A percentile compares a stretch with the other conserved stretches of the same genome.
Evolutionary conservation across 2,329 filamentous ascomycete species (phyloP).

Genomic region (Exophiala sp.): DNA sequence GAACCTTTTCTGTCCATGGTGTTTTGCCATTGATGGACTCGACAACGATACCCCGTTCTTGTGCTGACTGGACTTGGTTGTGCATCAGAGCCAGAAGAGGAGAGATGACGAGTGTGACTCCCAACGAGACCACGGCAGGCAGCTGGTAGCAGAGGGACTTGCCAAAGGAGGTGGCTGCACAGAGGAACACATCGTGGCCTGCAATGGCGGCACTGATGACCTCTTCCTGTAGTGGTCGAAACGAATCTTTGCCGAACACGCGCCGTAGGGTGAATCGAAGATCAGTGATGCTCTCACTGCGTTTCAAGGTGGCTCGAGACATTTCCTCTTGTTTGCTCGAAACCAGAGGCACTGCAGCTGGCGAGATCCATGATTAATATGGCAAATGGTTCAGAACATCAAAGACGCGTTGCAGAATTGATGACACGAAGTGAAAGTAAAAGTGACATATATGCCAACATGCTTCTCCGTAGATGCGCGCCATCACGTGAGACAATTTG

Average conservation of each 20-base stretch:
- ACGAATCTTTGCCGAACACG: constrained; percentile 67
- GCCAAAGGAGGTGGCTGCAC: constrained; percentile 70
- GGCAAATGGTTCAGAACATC: no score
- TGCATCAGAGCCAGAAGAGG: constrained; percentile 88
- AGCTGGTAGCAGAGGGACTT: constrained; percentile 92
- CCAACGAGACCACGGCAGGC: constrained; percentile 78
- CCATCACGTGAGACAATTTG: neutral
- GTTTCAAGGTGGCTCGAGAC: constrained; percentile 8
- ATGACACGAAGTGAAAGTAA: neutral
- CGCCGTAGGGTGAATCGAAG: constrained; percentile 67
- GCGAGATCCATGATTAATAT: no score
- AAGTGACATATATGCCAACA: neutral
- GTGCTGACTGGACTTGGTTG: constrained; percentile 82
- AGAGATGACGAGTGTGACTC: constrained; percentile 85
- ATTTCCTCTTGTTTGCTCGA: no score
- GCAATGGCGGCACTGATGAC: constrained; percentile 76
- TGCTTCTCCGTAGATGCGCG: neutral
- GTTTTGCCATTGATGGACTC: constrained; percentile 85
- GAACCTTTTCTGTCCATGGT: constrained; percentile 55
- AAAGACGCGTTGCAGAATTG: no score
- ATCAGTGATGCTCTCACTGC: constrained; percentile 41
- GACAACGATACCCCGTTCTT: constrained; percentile 67
- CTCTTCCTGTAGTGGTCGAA: constrained; percentile 79
- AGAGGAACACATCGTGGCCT: constrained; percentile 85
- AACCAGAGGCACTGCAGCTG: no score